phyloP scores from a whole-genome alignment of 176 grass and related monocot species.

The Aegilops longissima region DNA sequence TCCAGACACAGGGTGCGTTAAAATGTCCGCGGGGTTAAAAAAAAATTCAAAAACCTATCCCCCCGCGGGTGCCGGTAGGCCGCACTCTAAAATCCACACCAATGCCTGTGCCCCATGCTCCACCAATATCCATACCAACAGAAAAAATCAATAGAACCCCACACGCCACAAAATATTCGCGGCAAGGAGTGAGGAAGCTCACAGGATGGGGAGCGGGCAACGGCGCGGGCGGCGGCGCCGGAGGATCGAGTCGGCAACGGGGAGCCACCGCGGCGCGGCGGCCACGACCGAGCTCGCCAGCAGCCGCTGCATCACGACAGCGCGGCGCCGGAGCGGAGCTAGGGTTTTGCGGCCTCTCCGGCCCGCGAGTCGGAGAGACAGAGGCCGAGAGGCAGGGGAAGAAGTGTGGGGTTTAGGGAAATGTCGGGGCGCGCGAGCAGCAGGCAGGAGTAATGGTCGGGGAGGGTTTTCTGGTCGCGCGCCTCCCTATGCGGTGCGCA shows the following conservation, averaged over 20 bases:
- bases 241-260: conserved; percentile 58
- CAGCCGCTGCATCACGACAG: conserved; percentile 77
- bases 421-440: conserved; percentile 33
- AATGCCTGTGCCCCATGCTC: conserved; percentile 10
- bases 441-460: neutral
- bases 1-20: neutral
- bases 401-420: conserved; percentile 27
- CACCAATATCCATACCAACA: neutral
- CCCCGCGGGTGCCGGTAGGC: neutral
- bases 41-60: neutral
- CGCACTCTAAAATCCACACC: neutral
- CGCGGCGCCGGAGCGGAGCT: neutral
- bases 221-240: conserved; percentile 29
- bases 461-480: neutral
- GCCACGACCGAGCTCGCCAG: conserved; percentile 65
- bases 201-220: conserved; percentile 53
- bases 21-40: neutral
- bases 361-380: neutral
- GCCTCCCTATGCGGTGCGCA: conserved; percentile 28
- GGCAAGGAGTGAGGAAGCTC: conserved; percentile 6
- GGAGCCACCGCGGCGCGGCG: conserved; percentile 61
- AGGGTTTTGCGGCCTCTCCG: conserved; percentile 16
- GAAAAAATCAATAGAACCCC: neutral
- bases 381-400: neutral
- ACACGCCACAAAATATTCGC: neutral